Evolutionary conservation across 306 rosid species (phyloP).

Genomic region (Inga leiocalycina): DNA sequence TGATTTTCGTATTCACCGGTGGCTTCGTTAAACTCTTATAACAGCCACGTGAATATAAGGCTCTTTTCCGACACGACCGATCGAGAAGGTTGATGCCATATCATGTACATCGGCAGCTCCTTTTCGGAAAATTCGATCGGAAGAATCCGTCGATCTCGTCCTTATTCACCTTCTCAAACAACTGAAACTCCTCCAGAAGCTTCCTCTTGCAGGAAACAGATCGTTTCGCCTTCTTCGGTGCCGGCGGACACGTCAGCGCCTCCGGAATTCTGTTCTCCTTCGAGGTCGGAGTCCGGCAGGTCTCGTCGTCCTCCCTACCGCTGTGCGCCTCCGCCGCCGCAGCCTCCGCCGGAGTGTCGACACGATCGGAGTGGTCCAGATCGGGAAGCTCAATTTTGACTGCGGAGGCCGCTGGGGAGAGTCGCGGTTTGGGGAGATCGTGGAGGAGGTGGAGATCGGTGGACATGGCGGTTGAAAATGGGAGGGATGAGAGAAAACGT

Average conservation of each 20-base stretch:
- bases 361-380: neutral
- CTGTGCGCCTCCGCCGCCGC: neutral
- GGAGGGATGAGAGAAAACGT: neutral
- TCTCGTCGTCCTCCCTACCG: neutral
- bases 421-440: neutral
- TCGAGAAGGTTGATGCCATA: neutral
- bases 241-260: constrained; percentile 25
- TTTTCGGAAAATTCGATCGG: constrained; percentile 18
- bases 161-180: constrained; percentile 18
- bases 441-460: constrained; percentile 14
- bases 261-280: constrained; percentile 30
- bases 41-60: neutral
- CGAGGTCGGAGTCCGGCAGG: constrained; percentile 25
- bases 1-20: neutral
- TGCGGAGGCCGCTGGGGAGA: constrained; percentile 2
- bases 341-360: neutral
- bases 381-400: neutral
- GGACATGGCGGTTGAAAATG: constrained; percentile 11
- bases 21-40: neutral
- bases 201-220: constrained; percentile 15
- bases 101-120: constrained; percentile 33
- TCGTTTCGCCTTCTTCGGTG: constrained; percentile 24
- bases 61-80: neutral
- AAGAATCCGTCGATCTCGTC: constrained; percentile 32
- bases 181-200: constrained; percentile 25